Conservation (phyloP, 164 flowering plant genomes). For the Brasenia schreberi region DNA sequence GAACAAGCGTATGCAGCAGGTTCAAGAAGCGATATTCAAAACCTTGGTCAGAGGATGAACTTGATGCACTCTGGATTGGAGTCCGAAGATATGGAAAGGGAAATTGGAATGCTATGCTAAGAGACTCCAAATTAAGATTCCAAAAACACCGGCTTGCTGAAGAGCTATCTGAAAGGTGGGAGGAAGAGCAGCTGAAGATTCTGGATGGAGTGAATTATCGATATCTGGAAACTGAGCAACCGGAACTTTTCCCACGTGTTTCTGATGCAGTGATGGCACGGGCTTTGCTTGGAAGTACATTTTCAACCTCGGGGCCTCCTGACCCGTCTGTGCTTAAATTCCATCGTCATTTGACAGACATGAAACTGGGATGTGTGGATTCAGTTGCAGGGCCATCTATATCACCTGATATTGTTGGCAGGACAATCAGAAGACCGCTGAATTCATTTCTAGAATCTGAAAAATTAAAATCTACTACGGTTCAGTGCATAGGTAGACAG, state of each 20-base stretch:
- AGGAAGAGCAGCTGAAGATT: constrained; percentile 61
- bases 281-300: constrained; percentile 57
- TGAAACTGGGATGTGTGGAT: constrained; percentile 64
- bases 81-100: constrained; percentile 93
- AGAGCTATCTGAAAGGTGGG: constrained; percentile 68
- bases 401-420: neutral
- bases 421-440: neutral
- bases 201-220: constrained; percentile 28
- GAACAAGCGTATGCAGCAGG: constrained; percentile 19
- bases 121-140: constrained; percentile 72
- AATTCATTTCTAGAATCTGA: neutral
- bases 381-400: constrained; percentile 1
- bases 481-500: constrained; percentile 28
- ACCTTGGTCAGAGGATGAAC: constrained; percentile 96
- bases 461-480: neutral
- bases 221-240: constrained; percentile 21
- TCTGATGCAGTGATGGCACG: constrained; percentile 87
- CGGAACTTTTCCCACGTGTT: constrained; percentile 38
- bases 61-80: constrained; percentile 95
- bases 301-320: constrained; percentile 12
- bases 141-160: constrained; percentile 50
- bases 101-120: constrained; percentile 80
- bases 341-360: constrained; percentile 66
- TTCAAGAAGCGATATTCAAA: neutral
- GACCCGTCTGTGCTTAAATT: constrained; percentile 27